A percentile compares a stretch with the other conserved stretches of the same genome.
phyloP scores from a whole-genome alignment of 352 stramenopile genomes.

The Phytopythium mirpurense region DNA sequence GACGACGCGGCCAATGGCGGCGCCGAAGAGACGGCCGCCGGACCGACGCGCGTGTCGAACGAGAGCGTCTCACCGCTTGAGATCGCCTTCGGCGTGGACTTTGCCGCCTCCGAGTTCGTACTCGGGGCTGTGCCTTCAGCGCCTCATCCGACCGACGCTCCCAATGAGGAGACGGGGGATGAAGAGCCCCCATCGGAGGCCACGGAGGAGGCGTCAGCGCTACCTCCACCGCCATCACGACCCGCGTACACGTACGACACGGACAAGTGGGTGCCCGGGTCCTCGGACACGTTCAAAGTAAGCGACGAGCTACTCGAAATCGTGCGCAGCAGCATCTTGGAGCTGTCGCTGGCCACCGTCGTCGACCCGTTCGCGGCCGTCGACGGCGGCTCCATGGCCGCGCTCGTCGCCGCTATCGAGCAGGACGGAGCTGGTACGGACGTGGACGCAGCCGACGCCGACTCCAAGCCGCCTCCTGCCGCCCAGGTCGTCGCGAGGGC shows the following conservation, averaged over 20 bases:
- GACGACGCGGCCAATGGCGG: constrained; percentile 10
- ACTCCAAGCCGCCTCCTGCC: background rate
- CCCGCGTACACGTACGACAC: constrained; percentile 52
- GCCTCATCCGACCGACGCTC: background rate
- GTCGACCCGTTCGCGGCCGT: constrained; percentile 57
- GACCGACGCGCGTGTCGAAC: constrained; percentile 12
- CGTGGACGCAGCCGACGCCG: background rate
- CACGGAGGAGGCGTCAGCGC: background rate
- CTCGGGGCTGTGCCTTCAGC: background rate
- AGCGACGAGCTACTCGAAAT: constrained; percentile 65
- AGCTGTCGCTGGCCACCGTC: constrained; percentile 47
- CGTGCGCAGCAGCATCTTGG: constrained; percentile 37
- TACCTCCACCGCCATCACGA: background rate
- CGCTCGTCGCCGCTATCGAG: background rate
- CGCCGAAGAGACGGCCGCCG: background rate
- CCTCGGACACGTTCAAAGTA: constrained; percentile 34
- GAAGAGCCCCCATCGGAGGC: no score
- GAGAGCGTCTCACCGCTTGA: constrained; percentile 34
- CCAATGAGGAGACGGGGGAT: background rate
- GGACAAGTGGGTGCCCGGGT: constrained; percentile 54
- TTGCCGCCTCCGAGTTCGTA: constrained; percentile 54
- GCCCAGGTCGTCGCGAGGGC: background rate
- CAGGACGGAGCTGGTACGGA: constrained; percentile 13
- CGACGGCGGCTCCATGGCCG: constrained; percentile 47
- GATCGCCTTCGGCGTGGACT: constrained; percentile 57